A percentile compares a stretch with the other conserved stretches of the same genome.
Evolutionary conservation across 805 yeast species (phyloP).

Genomic region (Candida taoyuanica): DNA sequence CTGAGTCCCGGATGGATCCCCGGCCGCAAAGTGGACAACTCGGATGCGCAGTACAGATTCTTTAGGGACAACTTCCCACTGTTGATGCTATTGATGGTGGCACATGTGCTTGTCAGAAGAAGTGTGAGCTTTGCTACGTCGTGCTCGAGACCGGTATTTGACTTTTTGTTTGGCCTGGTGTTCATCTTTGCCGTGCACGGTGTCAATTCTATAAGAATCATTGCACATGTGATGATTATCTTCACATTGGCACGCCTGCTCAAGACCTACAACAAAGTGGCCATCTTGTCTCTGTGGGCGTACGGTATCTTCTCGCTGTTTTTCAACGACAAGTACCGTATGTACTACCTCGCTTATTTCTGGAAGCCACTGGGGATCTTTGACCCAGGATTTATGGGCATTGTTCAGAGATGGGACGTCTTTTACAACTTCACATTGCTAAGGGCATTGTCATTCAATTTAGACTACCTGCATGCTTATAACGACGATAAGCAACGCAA

Average conservation of each 20-base stretch:
- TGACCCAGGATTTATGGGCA: slow-evolving; percentile 64
- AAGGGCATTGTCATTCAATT: slow-evolving; percentile 75
- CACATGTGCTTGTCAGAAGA: slow-evolving; percentile 53
- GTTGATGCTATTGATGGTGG: slow-evolving; percentile 46
- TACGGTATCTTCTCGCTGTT: slow-evolving; percentile 79
- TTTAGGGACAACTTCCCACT: slow-evolving; percentile 76
- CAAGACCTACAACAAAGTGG: slow-evolving; percentile 30
- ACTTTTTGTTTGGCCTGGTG: slow-evolving; percentile 62
- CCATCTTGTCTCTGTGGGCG: slow-evolving; percentile 55
- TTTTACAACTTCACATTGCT: slow-evolving; percentile 86
- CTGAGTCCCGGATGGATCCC: slow-evolving; percentile 83
- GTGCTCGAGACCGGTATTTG: slow-evolving; percentile 55
- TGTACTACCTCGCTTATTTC: slow-evolving; percentile 44
- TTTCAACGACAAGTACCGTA: slow-evolving; percentile 64
- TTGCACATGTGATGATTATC: slow-evolving; percentile 51
- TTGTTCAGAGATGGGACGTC: slow-evolving; percentile 92
- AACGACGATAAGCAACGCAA: slow-evolving; percentile 16
- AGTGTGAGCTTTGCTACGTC: slow-evolving; percentile 18
- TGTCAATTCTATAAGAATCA: slow-evolving; percentile 56
- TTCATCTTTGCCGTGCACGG: slow-evolving; percentile 81
- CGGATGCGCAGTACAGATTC: slow-evolving; percentile 84
- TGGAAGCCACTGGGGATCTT: slow-evolving; percentile 40
- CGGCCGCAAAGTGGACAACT: slow-evolving; percentile 88
- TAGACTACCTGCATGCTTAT: slow-evolving; percentile 60
- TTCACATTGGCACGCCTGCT: slow-evolving; percentile 43